Base-by-base conservation (phyloP, 73 alveolate genomes). In the Loxodes magnus region DNA sequence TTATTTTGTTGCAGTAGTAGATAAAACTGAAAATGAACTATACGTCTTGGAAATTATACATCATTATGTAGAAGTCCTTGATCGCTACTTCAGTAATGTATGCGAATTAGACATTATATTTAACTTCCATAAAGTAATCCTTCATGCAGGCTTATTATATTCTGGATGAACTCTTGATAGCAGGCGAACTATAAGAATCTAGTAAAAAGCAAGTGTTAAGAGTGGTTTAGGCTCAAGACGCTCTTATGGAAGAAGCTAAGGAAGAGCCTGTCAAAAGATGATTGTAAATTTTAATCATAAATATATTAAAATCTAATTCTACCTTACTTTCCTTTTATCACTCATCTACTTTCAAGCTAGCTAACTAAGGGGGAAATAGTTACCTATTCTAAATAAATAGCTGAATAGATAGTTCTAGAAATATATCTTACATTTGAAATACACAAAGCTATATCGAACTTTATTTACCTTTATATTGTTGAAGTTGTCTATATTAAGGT, bases 71-170 rank as follows among this genome's bases (percentile, higher is more conserved):
- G 98, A 91, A 74, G 77, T 77, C 12, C 74, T 91, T 17, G 98
- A 91, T 65, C 69, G 94, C 52, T 91, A 91, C 56, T 91, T 91
- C 59, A 96, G 96, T 5, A 88, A 87, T 66, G 98, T 91, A 22
- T 91, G 98, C 59, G 98, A 91, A 67, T 64, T 91, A 51, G 98
- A 91, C 51, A 61, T 91, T 49, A 91, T 91, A 41, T 91, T 91
- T 59, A 91, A 91, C 69, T 91, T 88, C 67, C 98, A 91, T 53
- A 73, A 93, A 50, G 81, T 61, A 33, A 41, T 7, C 4, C 5
- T 38, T 6, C 15, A 5, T n/a, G 5, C 53, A 59, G 81, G 99
- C 99, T 10, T 90, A 93, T 74, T 90, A 81, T 77, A 83, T 93
- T 37, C 70, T 93, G 48, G 99, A 93, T 64, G 99, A 93, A 66